phyloP scores from a whole-genome alignment of 495 filamentous ascomycete genomes.

The Podospora australis region DNA sequence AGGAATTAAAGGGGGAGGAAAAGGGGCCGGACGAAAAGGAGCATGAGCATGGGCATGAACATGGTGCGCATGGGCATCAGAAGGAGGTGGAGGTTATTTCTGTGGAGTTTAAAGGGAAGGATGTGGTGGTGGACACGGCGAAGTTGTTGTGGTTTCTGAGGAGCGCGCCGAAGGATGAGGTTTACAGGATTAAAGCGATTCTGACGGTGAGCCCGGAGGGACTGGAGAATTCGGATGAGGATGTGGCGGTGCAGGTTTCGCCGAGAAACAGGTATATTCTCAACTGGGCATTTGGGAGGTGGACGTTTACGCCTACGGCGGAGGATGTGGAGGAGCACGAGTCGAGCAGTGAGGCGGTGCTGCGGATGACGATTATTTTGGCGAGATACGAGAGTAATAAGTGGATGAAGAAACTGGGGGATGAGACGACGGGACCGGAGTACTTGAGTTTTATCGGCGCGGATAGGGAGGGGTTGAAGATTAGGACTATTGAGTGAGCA shows the following conservation, averaged over 20 bases:
- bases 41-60: constrained; percentile 28
- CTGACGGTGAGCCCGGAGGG: constrained; percentile 50
- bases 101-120: constrained; percentile 48
- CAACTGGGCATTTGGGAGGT: constrained; percentile 96
- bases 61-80: constrained; percentile 51
- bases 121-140: constrained; percentile 48
- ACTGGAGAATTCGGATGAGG: constrained; percentile 54
- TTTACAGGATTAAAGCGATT: constrained; percentile 93
- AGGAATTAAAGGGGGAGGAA: too few relatives aligned
- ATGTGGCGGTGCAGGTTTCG: constrained; percentile 17
- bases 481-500: too few relatives aligned
- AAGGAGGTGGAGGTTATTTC: constrained; percentile 88
- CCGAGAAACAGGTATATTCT: constrained; percentile 60
- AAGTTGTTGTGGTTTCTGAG: constrained; percentile 62
- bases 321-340: constrained; percentile 38
- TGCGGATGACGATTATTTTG: constrained; percentile 79
- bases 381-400: constrained; percentile 78
- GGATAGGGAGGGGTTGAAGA: too few relatives aligned
- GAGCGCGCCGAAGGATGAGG: constrained; percentile 75
- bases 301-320: constrained; percentile 70
- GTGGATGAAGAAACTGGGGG: constrained; percentile 81
- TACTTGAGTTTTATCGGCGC: too few relatives aligned
- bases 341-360: constrained; percentile 41
- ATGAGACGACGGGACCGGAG: too few relatives aligned
- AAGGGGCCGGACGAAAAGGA: constrained; percentile 23